Conservation (phyloP, 129 eudicot genomes). For the Saussurea involucrata region DNA sequence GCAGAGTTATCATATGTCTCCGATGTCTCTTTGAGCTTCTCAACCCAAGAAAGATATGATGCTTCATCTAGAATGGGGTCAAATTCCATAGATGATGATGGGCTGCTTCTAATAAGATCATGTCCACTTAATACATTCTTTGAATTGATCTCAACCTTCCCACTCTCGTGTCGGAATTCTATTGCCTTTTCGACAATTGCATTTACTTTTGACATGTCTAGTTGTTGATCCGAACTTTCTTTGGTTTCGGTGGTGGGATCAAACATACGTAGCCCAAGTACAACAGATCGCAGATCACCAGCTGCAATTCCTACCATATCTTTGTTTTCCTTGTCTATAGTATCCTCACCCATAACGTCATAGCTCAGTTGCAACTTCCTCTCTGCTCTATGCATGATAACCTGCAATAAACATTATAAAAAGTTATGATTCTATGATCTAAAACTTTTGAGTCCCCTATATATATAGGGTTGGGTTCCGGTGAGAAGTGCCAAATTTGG, state of each 20-base stretch:
- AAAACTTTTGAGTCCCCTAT: not conserved
- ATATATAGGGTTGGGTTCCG: no score
- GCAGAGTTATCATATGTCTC: constrained; percentile 23
- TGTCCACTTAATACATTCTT: constrained; percentile 29
- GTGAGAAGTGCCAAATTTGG: no score
- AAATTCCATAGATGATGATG: constrained; percentile 27
- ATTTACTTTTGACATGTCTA: constrained; percentile 41
- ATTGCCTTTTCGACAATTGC: constrained; percentile 59
- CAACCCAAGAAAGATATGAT: constrained; percentile 79
- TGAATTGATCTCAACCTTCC: constrained; percentile 45
- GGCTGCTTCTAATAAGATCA: constrained; percentile 14
- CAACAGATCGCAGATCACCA: constrained; percentile 74
- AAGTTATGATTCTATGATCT: not conserved
- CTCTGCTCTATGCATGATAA: constrained; percentile 86
- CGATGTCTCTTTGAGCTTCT: constrained; percentile 69
- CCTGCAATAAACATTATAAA: constrained; percentile 41
- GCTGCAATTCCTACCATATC: constrained; percentile 48
- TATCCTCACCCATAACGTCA: constrained; percentile 73
- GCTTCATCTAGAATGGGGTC: constrained; percentile 77
- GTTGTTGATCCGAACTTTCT: constrained; percentile 42
- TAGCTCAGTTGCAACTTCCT: constrained; percentile 90
- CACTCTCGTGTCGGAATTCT: constrained; percentile 49
- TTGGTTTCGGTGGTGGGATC: constrained; percentile 52
- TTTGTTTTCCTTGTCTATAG: constrained; percentile 45
- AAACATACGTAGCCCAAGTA: constrained; percentile 71